Percentiles rank a stretch among this genome's conserved stretches.
Evolutionary conservation across 2,329 filamentous ascomycete genomes (phyloP).

Genomic region (Gliomastix tumulicola): DNA sequence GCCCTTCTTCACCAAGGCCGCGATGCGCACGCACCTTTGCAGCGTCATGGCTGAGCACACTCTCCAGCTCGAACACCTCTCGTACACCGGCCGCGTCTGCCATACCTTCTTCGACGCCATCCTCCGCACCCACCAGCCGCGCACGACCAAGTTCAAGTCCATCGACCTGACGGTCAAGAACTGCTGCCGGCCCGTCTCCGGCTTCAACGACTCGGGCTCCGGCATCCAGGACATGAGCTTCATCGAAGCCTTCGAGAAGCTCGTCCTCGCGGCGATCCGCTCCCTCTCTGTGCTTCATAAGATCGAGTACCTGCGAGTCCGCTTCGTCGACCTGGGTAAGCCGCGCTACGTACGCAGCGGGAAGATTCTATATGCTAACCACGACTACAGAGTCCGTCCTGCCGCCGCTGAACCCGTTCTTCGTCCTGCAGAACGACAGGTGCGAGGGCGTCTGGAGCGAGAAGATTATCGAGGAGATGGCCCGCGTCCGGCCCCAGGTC

Average conservation of each 20-base stretch:
- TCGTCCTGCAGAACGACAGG: constrained; percentile 51
- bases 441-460: constrained; percentile 70
- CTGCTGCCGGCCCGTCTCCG: constrained; percentile 51
- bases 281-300: constrained; percentile 50
- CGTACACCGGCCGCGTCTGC: constrained; percentile 68
- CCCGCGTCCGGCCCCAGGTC: constrained; percentile 48
- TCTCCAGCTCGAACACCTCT: constrained; percentile 58
- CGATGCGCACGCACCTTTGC: constrained; percentile 58
- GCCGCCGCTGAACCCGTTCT: constrained; percentile 67
- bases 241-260: constrained; percentile 62
- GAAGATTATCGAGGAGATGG: constrained; percentile 54
- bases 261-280: constrained; percentile 57
- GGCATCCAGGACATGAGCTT: constrained; percentile 68
- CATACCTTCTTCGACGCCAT: constrained; percentile 59
- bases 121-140: constrained; percentile 38
- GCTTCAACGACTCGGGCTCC: constrained; percentile 57
- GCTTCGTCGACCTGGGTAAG: constrained; percentile 66
- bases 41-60: constrained; percentile 52
- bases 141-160: constrained; percentile 49
- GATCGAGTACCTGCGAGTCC: constrained; percentile 61
- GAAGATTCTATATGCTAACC: constrained; percentile 10
- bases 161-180: constrained; percentile 70
- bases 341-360: no score
- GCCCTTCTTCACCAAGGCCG: constrained; percentile 53
- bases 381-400: constrained; percentile 53